Conservation (phyloP, 257 asterid genomes). For the Plantago elongata region DNA sequence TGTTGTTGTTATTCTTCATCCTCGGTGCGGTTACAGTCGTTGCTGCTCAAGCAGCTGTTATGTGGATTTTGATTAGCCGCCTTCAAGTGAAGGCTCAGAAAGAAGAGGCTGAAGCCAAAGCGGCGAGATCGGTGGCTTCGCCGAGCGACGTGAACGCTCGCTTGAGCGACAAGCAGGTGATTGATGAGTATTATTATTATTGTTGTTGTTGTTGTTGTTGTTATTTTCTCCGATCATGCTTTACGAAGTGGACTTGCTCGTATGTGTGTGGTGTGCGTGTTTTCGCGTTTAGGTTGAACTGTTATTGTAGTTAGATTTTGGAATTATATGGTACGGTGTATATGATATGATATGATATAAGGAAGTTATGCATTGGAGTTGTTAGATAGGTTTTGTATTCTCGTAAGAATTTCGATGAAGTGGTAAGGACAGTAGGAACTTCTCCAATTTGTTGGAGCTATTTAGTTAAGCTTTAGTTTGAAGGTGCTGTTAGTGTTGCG, state of each 20-base stretch:
- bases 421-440: too few species aligned
- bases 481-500: not conserved
- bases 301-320: not conserved
- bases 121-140: slow-evolving; percentile 17
- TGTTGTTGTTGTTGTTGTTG: not conserved
- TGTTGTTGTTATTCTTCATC: slow-evolving; percentile 47
- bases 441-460: not conserved
- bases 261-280: not conserved
- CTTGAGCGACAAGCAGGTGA: slow-evolving; percentile 58
- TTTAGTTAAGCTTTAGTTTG: not conserved
- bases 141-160: slow-evolving; percentile 40
- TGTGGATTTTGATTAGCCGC: slow-evolving; percentile 51
- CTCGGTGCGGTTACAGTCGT: slow-evolving; percentile 63
- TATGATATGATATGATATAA: too few species aligned
- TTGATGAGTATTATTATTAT: not conserved
- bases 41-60: slow-evolving; percentile 49
- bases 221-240: not conserved
- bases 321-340: not conserved
- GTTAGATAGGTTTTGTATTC: not conserved
- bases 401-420: too few species aligned
- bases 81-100: slow-evolving; percentile 38
- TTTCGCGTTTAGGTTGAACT: not conserved
- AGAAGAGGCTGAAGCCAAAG: slow-evolving; percentile 29
- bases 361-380: not conserved
- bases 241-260: not conserved